These are phyloP conservation scores for Microdochium nivale DNA, from an alignment of 2,329 filamentous ascomycete genomes.

Conservation along the genomic window DNA sequence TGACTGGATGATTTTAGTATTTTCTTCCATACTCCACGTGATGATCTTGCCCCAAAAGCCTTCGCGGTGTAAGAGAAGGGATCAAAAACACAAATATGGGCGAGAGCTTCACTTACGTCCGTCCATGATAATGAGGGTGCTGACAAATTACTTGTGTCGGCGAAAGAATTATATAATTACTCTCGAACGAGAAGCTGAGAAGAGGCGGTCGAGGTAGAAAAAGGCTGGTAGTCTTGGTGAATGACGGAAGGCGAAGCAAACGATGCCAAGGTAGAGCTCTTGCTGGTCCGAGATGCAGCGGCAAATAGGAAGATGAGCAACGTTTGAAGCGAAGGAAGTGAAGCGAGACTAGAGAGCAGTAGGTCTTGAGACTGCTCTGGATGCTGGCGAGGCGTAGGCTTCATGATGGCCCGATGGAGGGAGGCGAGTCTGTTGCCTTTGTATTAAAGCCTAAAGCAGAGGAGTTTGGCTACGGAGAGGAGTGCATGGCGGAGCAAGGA, in stretches of 20 bases:
- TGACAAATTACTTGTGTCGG: too few species aligned
- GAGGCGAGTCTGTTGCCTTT: background rate
- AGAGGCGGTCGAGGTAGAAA: too few species aligned
- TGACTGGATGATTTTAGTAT: conserved; percentile 32
- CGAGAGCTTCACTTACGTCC: conserved; percentile 12
- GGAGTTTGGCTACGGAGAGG: background rate
- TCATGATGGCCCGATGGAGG: background rate
- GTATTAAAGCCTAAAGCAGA: background rate
- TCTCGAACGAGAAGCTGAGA: too few species aligned
- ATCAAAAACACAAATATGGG: background rate
- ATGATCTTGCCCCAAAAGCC: background rate
- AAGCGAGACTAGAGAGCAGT: background rate
- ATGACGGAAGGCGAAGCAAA: background rate
- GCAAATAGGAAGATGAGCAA: background rate
- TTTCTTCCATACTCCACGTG: background rate
- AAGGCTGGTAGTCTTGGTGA: too few species aligned
- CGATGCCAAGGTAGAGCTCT: background rate
- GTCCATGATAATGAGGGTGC: conserved; percentile 8
- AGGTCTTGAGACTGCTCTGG: background rate
- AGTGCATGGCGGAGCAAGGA: background rate
- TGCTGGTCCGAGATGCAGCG: background rate
- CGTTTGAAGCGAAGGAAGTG: background rate
- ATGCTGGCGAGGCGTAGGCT: background rate
- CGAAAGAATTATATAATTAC: too few species aligned
- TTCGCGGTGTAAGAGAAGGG: background rate